Conservation (phyloP, 345 rosid species). For the Euphorbia lathyris region DNA sequence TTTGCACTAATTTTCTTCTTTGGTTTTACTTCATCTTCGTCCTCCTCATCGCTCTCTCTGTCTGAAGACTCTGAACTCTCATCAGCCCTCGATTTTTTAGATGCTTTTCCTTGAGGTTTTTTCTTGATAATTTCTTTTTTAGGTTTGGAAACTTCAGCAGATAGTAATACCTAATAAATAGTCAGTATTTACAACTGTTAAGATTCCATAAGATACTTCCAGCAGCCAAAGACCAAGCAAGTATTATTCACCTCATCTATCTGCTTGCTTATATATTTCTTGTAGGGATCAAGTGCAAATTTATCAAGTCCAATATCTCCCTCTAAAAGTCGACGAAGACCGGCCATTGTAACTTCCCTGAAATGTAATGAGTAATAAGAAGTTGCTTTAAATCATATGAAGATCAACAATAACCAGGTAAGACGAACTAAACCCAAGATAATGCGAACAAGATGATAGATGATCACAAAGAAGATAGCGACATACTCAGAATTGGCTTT, state of each 20-base stretch:
- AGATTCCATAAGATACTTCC: not conserved
- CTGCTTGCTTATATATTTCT: slow-evolving; percentile 56
- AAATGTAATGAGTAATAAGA: slow-evolving; percentile 17
- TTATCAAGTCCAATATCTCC: slow-evolving; percentile 72
- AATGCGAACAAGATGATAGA: not conserved
- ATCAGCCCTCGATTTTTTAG: slow-evolving; percentile 33
- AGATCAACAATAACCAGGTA: not conserved
- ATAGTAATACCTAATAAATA: slow-evolving; percentile 40
- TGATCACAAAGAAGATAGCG: not conserved
- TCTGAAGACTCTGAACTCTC: slow-evolving; percentile 45
- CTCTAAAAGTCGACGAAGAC: slow-evolving; percentile 79
- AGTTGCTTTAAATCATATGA: slow-evolving; percentile 5
- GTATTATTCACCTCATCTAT: slow-evolving; percentile 53
- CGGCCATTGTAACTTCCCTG: slow-evolving; percentile 73
- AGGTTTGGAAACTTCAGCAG: slow-evolving; percentile 43
- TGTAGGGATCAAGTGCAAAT: slow-evolving; percentile 58
- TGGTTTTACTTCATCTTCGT: slow-evolving; percentile 44
- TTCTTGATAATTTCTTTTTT: slow-evolving; percentile 41
- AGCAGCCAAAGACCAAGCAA: slow-evolving; percentile 17
- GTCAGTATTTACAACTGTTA: slow-evolving; percentile 8
- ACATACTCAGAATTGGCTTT: slow-evolving; percentile 72
- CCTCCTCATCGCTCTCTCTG: slow-evolving; percentile 33
- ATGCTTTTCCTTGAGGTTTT: slow-evolving; percentile 35
- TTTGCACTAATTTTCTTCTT: slow-evolving; percentile 44
- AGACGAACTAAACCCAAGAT: slow-evolving; percentile 7